Evolutionary conservation across 2,329 filamentous ascomycete species (phyloP).

Genomic region (Blumeriella jaapii): DNA sequence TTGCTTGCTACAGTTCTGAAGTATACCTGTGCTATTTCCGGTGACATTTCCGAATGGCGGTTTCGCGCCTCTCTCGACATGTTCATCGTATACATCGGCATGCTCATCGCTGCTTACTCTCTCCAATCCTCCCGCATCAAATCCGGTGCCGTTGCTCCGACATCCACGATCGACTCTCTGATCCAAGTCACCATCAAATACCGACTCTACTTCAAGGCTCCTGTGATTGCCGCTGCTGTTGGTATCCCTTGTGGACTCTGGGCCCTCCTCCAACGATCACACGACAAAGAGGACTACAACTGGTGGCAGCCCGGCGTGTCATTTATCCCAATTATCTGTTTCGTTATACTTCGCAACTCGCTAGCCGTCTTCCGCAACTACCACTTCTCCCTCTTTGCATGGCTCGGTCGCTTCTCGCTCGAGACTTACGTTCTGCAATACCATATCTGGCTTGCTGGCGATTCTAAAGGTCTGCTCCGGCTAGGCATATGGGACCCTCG

Average conservation of each 20-base stretch:
- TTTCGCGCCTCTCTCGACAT: conserved; percentile 41
- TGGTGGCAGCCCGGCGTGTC: conserved; percentile 41
- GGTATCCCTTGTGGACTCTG: conserved; percentile 17
- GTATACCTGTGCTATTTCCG: conserved; percentile 35
- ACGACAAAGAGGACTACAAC: conserved; percentile 35
- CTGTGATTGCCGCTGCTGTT: conserved; percentile 13
- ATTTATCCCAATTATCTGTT: conserved; percentile 40
- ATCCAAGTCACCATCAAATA: conserved; percentile 11
- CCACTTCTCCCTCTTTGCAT: conserved; percentile 37
- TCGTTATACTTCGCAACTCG: conserved; percentile 40
- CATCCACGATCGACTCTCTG: conserved; percentile 15
- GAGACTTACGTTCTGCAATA: conserved; percentile 50
- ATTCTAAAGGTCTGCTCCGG: conserved; percentile 40
- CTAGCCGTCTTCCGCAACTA: conserved; percentile 31
- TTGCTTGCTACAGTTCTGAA: conserved; percentile 29
- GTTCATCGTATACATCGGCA: conserved; percentile 44
- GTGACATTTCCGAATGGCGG: conserved; percentile 37
- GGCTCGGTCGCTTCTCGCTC: conserved; percentile 43
- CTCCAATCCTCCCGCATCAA: conserved; percentile 25
- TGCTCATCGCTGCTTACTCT: conserved; percentile 36
- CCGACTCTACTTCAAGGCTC: conserved; percentile 8
- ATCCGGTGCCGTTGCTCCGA: conserved; percentile 15
- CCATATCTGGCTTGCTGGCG: conserved; percentile 49
- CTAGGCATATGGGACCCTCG: conserved; percentile 24
- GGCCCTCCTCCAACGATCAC: conserved; percentile 15